Percentiles rank a stretch among this genome's conserved stretches.
These are phyloP conservation scores for Fraxinus albicans DNA, from an alignment of 305 asterid genomes.

Conservation along the genomic window DNA sequence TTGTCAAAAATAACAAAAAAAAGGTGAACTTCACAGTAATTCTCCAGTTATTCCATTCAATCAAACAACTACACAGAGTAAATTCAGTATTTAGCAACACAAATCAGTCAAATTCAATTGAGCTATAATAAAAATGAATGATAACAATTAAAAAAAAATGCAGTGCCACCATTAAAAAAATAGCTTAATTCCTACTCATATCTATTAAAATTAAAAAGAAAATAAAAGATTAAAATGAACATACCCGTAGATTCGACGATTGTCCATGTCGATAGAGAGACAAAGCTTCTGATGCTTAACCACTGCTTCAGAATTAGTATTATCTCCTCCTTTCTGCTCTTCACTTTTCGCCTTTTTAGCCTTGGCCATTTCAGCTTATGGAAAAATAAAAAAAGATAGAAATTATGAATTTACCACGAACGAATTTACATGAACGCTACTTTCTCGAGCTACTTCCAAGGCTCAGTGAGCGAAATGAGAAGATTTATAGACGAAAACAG, in stretches of 20 bases:
- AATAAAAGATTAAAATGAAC: background rate
- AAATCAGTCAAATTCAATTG: background rate
- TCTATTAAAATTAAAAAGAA: background rate
- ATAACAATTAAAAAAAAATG: background rate
- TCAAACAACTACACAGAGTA: background rate
- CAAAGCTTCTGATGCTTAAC: conserved; percentile 97
- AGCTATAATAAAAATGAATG: background rate
- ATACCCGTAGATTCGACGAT: conserved; percentile 84
- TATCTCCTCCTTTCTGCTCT: conserved; percentile 78
- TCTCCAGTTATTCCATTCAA: background rate
- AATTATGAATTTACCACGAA: background rate
- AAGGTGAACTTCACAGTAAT: background rate
- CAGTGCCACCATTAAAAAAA: background rate
- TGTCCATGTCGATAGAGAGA: conserved; percentile 86
- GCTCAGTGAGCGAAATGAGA: background rate
- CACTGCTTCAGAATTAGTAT: conserved; percentile 74
- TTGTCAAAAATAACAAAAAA: background rate
- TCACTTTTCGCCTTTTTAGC: conserved; percentile 81
- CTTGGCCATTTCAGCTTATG: conserved; percentile 66
- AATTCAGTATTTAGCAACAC: background rate
- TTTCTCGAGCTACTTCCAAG: background rate
- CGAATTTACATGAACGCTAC: background rate
- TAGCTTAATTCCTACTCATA: background rate
- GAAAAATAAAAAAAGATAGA: background rate
- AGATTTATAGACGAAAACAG: conserved; percentile 36